Conservation (phyloP, 2,329 filamentous ascomycete species). For the Sporothrix variecibatus region DNA sequence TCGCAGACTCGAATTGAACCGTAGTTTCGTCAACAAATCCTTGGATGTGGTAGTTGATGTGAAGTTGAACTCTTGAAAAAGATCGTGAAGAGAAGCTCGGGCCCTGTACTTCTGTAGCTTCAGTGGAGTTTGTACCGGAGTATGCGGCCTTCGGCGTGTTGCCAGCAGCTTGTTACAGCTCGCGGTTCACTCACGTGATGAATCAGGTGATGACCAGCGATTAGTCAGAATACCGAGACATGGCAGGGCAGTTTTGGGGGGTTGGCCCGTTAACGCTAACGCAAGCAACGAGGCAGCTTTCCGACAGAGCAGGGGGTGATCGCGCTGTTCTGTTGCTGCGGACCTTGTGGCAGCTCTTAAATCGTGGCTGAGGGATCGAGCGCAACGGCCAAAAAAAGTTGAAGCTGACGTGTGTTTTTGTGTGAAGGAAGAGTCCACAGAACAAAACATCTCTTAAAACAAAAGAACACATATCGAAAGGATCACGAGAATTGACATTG, state of each 20-base stretch:
- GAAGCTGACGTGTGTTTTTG: constrained; percentile 19
- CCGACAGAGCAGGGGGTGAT: not conserved
- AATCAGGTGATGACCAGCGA: not conserved
- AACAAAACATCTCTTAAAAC: not conserved
- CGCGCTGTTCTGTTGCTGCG: not conserved
- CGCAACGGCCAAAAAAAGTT: constrained; percentile 11
- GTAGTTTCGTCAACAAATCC: too few species aligned
- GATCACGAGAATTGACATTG: not conserved
- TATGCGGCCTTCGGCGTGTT: not conserved
- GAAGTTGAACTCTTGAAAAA: not conserved
- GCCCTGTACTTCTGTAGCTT: not conserved
- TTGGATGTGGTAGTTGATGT: not conserved
- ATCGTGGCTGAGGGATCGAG: constrained; percentile 14
- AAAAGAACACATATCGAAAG: not conserved
- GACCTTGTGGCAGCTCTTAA: constrained; percentile 13
- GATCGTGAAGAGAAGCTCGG: not conserved
- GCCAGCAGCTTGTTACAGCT: not conserved
- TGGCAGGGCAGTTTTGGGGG: not conserved
- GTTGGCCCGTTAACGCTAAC: not conserved
- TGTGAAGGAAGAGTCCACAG: not conserved
- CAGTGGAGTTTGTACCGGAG: not conserved
- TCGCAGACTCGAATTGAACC: too few species aligned
- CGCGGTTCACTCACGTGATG: not conserved
- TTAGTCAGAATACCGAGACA: not conserved
- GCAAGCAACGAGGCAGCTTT: not conserved